These are phyloP conservation scores for Apiotrichum laibachii DNA, from an alignment of 1,284 basidiomycete genomes.

Conservation along the genomic window DNA sequence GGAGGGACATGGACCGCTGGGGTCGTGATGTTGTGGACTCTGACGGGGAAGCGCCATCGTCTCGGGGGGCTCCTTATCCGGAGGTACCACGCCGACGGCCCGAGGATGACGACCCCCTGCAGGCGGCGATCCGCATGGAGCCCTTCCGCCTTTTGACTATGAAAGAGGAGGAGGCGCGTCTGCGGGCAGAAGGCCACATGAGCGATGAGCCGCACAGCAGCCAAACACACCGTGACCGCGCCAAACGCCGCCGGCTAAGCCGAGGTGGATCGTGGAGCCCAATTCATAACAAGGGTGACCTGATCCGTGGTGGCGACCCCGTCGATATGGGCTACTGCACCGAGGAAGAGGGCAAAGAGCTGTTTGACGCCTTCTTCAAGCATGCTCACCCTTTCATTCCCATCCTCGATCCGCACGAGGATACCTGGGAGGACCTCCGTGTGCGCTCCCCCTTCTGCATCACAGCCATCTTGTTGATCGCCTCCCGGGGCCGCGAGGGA, in stretches of 20 bases:
- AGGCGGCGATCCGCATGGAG: conserved; percentile 5
- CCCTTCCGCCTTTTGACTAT: conserved; percentile 17
- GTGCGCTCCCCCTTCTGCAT: conserved; percentile 29
- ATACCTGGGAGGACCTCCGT: conserved; percentile 33
- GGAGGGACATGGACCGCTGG: neutral
- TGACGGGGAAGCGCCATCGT: neutral
- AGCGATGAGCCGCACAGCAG: too few species aligned
- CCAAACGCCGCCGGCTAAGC: neutral
- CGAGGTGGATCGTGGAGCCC: neutral
- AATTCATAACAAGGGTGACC: neutral
- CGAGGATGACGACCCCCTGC: conserved; percentile 11
- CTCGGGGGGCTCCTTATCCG: neutral
- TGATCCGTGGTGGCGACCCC: conserved; percentile 15
- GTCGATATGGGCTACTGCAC: conserved; percentile 22
- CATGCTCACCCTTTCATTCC: conserved; percentile 31
- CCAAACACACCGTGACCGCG: neutral
- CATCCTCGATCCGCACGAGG: conserved; percentile 27
- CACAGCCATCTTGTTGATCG: conserved; percentile 30
- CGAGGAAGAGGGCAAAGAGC: conserved; percentile 21
- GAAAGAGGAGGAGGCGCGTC: conserved; percentile 19
- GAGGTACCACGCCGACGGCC: neutral
- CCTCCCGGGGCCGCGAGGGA: conserved; percentile 6
- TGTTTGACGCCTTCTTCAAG: conserved; percentile 30
- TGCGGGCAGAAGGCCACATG: conserved; percentile 12
- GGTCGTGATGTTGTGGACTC: neutral